Evolutionary conservation across 2,329 filamentous ascomycete genomes (phyloP), one percentile per base, ranked within the genome.

Genomic region (Thyridium curvatum): DNA sequence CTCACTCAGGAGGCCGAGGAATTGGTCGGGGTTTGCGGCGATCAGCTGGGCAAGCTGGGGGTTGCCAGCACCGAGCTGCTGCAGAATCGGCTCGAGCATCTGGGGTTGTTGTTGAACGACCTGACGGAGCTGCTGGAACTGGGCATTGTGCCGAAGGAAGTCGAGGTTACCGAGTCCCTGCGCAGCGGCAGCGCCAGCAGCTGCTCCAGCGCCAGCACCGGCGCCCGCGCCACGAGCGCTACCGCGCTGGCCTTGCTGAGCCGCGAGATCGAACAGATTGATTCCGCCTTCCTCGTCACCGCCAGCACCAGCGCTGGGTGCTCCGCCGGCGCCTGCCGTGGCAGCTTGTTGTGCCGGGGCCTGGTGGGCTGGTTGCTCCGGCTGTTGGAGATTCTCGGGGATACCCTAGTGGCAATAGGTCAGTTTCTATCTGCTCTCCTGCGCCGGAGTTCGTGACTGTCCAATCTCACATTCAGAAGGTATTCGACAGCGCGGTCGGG

Each of bases 401-500:
- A 98, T 97, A 38, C 93, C 93, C 87, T 94, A 39, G 12, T n/a
- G n/a, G n/a, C n/a, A 26, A 32, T 13, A 29, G 21, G 30, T 40
- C 32, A 42, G 32, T 15, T 28, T 10, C 21, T 6, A 43, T 32
- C n/a, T 26, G 14, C 14, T 32, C 18, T 35, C 13, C 15, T 18
- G 3, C 8, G 17, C 17, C 1, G 14, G 21, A 12, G 29, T 18
- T 26, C 6, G 10, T 26, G 6, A 6, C 21, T 10, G 21, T 26
- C 21, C 21, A 68, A n/a, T n/a, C 83, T 65, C 62, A 93, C 88
- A 51, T 68, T 95, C 56, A 98, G 62, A 12, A 98, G 78, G 56
- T 98, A 98, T 62, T 98, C 93, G 41, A 98, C 91, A 39, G 93
- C 93, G 53, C 93, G 88, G 62, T 97, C 91, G 12, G 91, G 89